Conservation (phyloP, 371 early-diverging fungal genomes). For the Amoeboaphelidium protococcarum region DNA sequence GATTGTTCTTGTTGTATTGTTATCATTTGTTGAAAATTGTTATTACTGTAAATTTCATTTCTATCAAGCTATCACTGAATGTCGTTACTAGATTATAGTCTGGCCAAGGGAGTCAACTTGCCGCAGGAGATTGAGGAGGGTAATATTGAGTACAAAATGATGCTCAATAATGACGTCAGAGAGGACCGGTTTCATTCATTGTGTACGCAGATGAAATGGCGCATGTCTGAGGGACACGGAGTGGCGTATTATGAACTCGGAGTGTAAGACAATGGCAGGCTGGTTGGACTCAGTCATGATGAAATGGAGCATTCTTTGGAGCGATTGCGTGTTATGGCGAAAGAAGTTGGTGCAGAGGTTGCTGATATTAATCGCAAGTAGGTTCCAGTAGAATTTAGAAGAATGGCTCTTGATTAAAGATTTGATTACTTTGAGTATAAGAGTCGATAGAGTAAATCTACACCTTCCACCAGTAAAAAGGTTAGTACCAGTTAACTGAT, state of each 20-base stretch:
- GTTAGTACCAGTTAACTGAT: too few species aligned
- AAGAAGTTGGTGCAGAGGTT: neutral
- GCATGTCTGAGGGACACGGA: constrained; percentile 63
- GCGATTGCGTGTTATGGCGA: constrained; percentile 5
- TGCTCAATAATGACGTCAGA: constrained; percentile 45
- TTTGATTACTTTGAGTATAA: too few species aligned
- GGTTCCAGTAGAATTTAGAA: neutral
- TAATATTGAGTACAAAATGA: constrained; percentile 69
- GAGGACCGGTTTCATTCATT: constrained; percentile 50
- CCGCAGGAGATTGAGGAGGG: constrained; percentile 69
- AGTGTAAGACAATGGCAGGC: constrained; percentile 55
- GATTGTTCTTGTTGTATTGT: too few species aligned
- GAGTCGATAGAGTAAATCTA: too few species aligned
- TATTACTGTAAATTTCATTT: too few species aligned
- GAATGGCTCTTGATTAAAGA: too few species aligned
- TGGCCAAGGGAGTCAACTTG: too few species aligned
- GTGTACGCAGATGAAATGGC: constrained; percentile 73
- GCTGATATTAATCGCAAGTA: neutral
- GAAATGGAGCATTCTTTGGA: constrained; percentile 9
- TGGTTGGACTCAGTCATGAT: constrained; percentile 31
- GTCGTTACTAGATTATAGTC: too few species aligned
- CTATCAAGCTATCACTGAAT: too few species aligned
- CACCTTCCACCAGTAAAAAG: too few species aligned
- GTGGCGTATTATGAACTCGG: constrained; percentile 67
- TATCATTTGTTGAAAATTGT: too few species aligned